Conservation (phyloP, 257 asterid genomes). For the Jasminum sambac region DNA sequence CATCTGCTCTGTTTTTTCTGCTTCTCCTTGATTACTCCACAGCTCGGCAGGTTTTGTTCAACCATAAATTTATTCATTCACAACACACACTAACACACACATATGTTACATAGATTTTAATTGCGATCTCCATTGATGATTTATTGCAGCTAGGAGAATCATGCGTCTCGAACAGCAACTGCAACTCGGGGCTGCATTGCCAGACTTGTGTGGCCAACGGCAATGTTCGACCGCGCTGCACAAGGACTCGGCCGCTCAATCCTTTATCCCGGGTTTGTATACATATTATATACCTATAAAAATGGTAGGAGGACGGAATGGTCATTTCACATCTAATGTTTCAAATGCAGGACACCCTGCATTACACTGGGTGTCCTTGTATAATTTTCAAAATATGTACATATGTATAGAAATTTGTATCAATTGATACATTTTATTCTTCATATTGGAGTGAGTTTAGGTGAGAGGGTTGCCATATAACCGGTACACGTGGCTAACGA, state of each 20-base stretch:
- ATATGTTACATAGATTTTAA: too few relatives aligned
- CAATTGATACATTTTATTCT: conserved; percentile 17
- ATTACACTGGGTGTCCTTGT: too few relatives aligned
- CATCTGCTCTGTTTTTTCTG: conserved; percentile 36
- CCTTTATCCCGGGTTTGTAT: conserved; percentile 82
- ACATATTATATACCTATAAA: too few relatives aligned
- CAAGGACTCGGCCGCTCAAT: conserved; percentile 64
- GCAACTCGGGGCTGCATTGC: conserved; percentile 80
- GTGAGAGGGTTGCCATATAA: conserved; percentile 78
- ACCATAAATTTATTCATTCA: background rate
- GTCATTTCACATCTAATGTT: too few relatives aligned
- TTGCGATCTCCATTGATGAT: background rate
- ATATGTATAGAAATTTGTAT: background rate
- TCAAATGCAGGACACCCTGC: too few relatives aligned
- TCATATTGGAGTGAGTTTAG: conserved; percentile 32
- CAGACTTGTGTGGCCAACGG: conserved; percentile 78
- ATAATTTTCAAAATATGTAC: too few relatives aligned
- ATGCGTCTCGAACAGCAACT: conserved; percentile 48
- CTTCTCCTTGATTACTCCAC: conserved; percentile 38
- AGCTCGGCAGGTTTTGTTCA: conserved; percentile 51
- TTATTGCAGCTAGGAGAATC: conserved; percentile 57
- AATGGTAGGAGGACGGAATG: too few relatives aligned
- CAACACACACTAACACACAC: background rate
- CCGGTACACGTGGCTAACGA: conserved; percentile 87
- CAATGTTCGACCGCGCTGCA: conserved; percentile 75